These are phyloP conservation scores for Aspergillus sparsus DNA, from an alignment of 495 filamentous ascomycete genomes.

Conservation along the genomic window DNA sequence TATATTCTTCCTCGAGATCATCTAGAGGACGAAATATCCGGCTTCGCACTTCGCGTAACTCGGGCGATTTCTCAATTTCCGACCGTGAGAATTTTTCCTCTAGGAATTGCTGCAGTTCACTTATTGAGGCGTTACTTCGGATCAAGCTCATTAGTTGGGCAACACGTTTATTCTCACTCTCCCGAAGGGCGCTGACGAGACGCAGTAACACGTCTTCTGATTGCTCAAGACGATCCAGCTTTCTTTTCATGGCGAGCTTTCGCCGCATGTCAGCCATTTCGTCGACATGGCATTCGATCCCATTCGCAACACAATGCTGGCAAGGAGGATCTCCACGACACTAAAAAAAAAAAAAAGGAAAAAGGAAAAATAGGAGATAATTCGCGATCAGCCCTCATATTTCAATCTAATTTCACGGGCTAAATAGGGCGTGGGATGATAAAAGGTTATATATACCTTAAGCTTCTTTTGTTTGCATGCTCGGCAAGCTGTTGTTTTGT, in stretches of 20 bases:
- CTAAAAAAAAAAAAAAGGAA: conserved; percentile 18
- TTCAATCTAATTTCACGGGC: too few species aligned
- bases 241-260: conserved; percentile 32
- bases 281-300: conserved; percentile 30
- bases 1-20: conserved; percentile 13
- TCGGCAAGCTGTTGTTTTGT: conserved; percentile 33
- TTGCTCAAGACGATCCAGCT: conserved; percentile 30
- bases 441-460: conserved; percentile 23
- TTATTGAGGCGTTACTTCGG: conserved; percentile 29
- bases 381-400: too few species aligned
- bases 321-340: conserved; percentile 34
- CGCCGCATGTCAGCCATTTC: conserved; percentile 35
- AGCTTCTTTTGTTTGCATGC: conserved; percentile 34
- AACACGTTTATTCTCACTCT: conserved; percentile 23
- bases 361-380: too few species aligned
- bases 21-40: conserved; percentile 17
- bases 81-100: conserved; percentile 20
- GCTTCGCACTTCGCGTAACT: conserved; percentile 20
- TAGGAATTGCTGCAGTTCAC: conserved; percentile 29
- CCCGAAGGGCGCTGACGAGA: conserved; percentile 25
- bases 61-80: conserved; percentile 26
- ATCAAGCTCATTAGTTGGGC: conserved; percentile 31
- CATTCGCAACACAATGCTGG: conserved; percentile 30
- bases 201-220: conserved; percentile 23
- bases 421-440: not conserved